phyloP scores from a whole-genome alignment of 108 stramenopile species.

The Skeletonema tropicum region DNA sequence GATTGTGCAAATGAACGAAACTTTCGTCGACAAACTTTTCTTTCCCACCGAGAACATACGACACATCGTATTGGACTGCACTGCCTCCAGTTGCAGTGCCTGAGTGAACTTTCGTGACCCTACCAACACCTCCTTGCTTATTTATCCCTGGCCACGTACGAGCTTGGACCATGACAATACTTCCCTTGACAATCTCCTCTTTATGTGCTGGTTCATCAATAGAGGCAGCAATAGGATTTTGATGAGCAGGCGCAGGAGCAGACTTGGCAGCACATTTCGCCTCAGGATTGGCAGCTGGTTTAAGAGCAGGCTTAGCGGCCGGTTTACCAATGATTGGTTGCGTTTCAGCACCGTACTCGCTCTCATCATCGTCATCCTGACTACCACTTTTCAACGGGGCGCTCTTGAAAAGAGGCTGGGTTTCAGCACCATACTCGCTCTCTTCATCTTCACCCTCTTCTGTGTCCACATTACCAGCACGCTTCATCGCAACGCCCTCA shows the following conservation, averaged over 20 bases:
- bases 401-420: slow-evolving; percentile 1
- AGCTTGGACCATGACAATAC: slow-evolving; percentile 72
- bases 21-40: slow-evolving; percentile 74
- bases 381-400: slow-evolving; percentile 10
- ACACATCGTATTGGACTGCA: slow-evolving; percentile 64
- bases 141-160: slow-evolving; percentile 91
- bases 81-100: slow-evolving; percentile 18
- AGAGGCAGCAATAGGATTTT: background rate
- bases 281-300: background rate
- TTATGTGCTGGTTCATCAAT: background rate
- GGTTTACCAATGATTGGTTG: slow-evolving; percentile 8
- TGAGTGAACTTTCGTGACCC: slow-evolving; percentile 58
- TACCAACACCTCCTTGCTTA: slow-evolving; percentile 84
- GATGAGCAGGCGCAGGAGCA: background rate
- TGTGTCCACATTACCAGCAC: background rate
- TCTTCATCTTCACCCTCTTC: background rate
- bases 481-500: slow-evolving; percentile 7
- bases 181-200: slow-evolving; percentile 49
- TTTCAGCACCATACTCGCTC: slow-evolving; percentile 6
- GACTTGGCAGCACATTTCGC: background rate
- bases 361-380: background rate
- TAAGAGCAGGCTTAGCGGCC: background rate
- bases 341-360: background rate
- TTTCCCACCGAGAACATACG: slow-evolving; percentile 79
- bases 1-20: slow-evolving; percentile 54